phyloP scores from a whole-genome alignment of 202 grass and related monocot genomes.

The Dendrocalamus latiflorus region DNA sequence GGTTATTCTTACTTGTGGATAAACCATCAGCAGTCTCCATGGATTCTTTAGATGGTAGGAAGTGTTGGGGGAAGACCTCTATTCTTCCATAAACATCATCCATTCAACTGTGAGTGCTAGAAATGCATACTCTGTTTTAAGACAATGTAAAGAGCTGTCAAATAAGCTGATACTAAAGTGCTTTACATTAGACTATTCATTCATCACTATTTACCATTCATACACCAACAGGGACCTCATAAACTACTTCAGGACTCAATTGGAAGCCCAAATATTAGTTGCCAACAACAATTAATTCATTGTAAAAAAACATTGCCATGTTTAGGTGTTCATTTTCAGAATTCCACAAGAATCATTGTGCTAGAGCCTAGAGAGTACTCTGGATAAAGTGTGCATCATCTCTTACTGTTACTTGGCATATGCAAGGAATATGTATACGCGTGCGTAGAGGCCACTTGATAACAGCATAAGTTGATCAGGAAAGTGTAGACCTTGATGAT shows the following conservation, averaged over 20 bases:
- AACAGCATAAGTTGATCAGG: too few species aligned
- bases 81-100: constrained; percentile 80
- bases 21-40: constrained; percentile 33
- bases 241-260: background rate
- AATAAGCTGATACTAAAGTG: background rate
- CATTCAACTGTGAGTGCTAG: constrained; percentile 50
- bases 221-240: background rate
- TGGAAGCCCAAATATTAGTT: background rate
- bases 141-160: background rate
- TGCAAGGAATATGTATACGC: background rate
- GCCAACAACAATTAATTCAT: background rate
- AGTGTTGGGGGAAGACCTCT: constrained; percentile 79
- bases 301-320: background rate
- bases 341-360: background rate
- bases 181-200: background rate
- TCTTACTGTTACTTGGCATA: background rate
- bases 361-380: background rate
- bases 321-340: background rate
- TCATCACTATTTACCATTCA: background rate
- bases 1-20: constrained; percentile 41
- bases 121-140: constrained; percentile 36
- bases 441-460: background rate
- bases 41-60: constrained; percentile 45
- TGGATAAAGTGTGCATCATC: background rate
- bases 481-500: background rate